Conservation (phyloP, 2,329 filamentous ascomycete species). For the Cryphonectria naterciae region DNA sequence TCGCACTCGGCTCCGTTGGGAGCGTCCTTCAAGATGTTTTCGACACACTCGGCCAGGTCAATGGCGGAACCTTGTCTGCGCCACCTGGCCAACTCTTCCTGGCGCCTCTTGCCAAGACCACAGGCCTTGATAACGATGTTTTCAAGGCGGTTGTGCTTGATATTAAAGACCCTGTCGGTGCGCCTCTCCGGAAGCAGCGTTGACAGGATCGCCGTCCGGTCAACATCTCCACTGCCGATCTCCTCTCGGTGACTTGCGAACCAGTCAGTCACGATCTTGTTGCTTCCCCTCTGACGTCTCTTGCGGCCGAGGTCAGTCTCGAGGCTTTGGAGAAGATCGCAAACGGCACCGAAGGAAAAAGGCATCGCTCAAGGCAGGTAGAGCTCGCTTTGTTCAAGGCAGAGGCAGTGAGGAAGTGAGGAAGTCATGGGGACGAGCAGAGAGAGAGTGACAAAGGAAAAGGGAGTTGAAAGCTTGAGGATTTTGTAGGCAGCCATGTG, state of each 20-base stretch:
- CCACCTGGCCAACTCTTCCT: constrained; percentile 66
- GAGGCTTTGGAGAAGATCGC: constrained; percentile 72
- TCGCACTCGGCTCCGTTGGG: constrained; percentile 42
- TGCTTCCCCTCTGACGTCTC: constrained; percentile 38
- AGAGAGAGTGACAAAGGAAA: constrained; percentile 14
- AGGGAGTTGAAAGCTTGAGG: neutral
- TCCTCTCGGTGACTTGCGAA: constrained; percentile 64
- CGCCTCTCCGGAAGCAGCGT: constrained; percentile 76
- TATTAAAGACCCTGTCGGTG: constrained; percentile 76
- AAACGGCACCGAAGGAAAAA: constrained; percentile 71
- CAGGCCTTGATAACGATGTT: constrained; percentile 70
- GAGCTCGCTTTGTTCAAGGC: neutral
- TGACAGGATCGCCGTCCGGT: constrained; percentile 70
- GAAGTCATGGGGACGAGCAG: neutral
- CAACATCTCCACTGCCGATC: constrained; percentile 61
- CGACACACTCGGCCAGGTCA: constrained; percentile 75
- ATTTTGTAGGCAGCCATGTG: constrained; percentile 10
- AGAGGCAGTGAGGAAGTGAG: neutral
- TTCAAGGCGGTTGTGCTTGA: constrained; percentile 66
- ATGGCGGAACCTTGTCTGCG: constrained; percentile 54
- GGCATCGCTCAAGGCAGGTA: constrained; percentile 51
- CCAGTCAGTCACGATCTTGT: constrained; percentile 62
- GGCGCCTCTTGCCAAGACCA: constrained; percentile 65
- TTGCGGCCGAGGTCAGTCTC: constrained; percentile 50
- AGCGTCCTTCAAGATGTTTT: constrained; percentile 64